These are phyloP conservation scores for Aspergillus nomiae DNA, from an alignment of 2,329 filamentous ascomycete genomes.

Conservation along the genomic window DNA sequence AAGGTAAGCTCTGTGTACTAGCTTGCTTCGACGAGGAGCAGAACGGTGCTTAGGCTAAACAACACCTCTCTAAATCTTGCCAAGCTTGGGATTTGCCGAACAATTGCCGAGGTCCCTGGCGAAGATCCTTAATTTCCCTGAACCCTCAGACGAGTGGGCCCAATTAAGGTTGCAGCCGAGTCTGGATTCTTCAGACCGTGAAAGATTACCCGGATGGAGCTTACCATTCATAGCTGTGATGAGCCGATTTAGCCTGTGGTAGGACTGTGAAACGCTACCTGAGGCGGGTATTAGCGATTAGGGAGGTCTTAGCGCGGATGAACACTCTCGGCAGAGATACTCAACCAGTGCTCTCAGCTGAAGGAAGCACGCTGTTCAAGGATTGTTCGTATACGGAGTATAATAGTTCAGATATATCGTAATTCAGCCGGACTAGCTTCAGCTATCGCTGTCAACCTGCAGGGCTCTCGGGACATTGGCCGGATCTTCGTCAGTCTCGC, in stretches of 20 bases:
- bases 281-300: neutral
- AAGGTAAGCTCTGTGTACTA: neutral
- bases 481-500: neutral
- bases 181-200: neutral
- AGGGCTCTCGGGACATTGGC: neutral
- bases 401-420: neutral
- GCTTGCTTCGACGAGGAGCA: too few relatives aligned
- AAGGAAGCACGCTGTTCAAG: too few relatives aligned
- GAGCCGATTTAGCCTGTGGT: constrained; percentile 1
- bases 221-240: neutral
- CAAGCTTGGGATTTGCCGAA: neutral
- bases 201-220: constrained; percentile 4
- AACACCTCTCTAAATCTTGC: neutral
- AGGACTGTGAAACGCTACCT: neutral
- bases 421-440: neutral
- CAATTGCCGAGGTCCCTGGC: neutral
- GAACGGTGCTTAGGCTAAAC: neutral
- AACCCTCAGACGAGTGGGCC: neutral
- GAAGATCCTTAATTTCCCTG: neutral
- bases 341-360: neutral
- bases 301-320: too few relatives aligned
- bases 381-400: neutral
- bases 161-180: neutral
- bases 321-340: neutral
- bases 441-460: neutral